A percentile compares a stretch with the other conserved stretches of the same genome.
phyloP scores from a whole-genome alignment of 371 early-diverging fungal genomes.

The Rhizopus microsporus region DNA sequence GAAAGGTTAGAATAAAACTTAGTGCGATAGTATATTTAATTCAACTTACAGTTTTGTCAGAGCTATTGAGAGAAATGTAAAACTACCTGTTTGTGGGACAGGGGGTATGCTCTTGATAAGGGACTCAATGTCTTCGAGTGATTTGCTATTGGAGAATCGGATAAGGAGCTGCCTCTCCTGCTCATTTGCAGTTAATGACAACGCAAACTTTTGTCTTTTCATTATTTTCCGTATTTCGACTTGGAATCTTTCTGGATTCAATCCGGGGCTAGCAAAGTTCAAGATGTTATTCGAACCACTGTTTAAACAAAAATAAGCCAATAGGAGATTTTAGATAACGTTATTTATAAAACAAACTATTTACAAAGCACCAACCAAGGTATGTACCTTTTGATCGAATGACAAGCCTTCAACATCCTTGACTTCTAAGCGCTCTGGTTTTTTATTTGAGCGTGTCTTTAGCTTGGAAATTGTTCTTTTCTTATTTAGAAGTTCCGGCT shows the following conservation, averaged over 20 bases:
- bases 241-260: conserved; percentile 18
- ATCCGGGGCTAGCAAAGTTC: conserved; percentile 13
- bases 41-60: conserved; percentile 21
- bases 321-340: conserved; percentile 15
- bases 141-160: conserved; percentile 13
- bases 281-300: conserved; percentile 10
- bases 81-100: conserved; percentile 16
- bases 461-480: conserved; percentile 16
- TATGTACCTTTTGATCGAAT: conserved; percentile 15
- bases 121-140: conserved; percentile 15
- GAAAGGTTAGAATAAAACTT: conserved; percentile 14
- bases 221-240: conserved; percentile 14
- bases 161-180: conserved; percentile 17
- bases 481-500: conserved; percentile 14
- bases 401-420: conserved; percentile 10
- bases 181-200: conserved; percentile 14
- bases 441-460: conserved; percentile 15
- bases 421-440: conserved; percentile 12
- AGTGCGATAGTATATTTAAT: conserved; percentile 21
- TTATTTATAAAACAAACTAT: conserved; percentile 16
- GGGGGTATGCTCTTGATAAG: conserved; percentile 20
- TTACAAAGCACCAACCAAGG: conserved; percentile 17
- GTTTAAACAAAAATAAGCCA: conserved; percentile 17
- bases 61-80: conserved; percentile 20
- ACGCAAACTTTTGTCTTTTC: conserved; percentile 8